Evolutionary conservation across 441 rosid species (phyloP).

Genomic region (Eutrema salsugineum): DNA sequence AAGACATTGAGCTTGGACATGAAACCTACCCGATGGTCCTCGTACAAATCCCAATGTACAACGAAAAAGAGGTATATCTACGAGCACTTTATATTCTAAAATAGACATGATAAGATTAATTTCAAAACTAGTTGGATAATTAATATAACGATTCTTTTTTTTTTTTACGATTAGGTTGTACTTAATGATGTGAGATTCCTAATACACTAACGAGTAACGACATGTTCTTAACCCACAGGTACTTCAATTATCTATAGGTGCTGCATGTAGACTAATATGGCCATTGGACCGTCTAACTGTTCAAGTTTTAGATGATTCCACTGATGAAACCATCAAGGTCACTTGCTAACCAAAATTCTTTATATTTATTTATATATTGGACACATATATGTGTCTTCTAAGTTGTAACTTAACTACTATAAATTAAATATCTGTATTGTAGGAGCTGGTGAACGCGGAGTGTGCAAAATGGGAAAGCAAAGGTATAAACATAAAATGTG

Average conservation of each 20-base stretch:
- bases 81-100: too few relatives aligned
- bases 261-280: conserved; percentile 64
- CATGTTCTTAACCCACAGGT: conserved; percentile 34
- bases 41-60: conserved; percentile 62
- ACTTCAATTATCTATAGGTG: conserved; percentile 56
- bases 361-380: background rate
- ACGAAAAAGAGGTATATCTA: conserved; percentile 47
- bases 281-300: conserved; percentile 54
- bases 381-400: background rate
- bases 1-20: conserved; percentile 49
- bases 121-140: background rate
- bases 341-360: background rate
- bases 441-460: conserved; percentile 24
- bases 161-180: too few relatives aligned
- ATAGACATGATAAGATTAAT: background rate
- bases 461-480: conserved; percentile 23
- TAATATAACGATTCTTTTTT: background rate
- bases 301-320: conserved; percentile 67
- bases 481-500: conserved; percentile 18
- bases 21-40: conserved; percentile 50
- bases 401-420: background rate
- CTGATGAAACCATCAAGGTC: conserved; percentile 54
- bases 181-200: background rate
- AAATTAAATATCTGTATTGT: background rate
- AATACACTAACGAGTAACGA: background rate